phyloP scores from a whole-genome alignment of 1,139 yeast species.

The Blastobotrys niveus region DNA sequence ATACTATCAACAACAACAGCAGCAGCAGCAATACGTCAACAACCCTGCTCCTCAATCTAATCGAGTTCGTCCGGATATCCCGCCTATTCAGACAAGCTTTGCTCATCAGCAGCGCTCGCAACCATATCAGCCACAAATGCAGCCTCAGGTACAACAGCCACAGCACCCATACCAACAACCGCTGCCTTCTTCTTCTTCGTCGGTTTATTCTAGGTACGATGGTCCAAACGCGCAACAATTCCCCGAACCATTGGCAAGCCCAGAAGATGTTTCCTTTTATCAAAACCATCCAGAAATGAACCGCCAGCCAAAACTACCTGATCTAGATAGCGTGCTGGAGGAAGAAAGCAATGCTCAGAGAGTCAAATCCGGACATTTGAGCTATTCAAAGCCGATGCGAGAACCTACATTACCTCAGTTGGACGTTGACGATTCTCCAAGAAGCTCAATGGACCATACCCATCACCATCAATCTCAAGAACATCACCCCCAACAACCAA shows the following conservation, averaged over 20 bases:
- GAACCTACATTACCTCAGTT: constrained; percentile 8
- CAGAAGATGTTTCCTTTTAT: neutral
- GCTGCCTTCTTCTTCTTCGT: neutral
- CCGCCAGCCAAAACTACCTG: constrained; percentile 2
- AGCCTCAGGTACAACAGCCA: neutral
- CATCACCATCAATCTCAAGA: neutral
- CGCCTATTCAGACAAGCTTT: neutral
- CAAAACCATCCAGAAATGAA: neutral
- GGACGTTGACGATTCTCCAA: neutral
- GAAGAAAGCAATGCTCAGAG: neutral
- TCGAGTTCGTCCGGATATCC: neutral
- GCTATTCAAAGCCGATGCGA: neutral
- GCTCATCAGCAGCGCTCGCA: constrained; percentile 1
- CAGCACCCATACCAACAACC: neutral
- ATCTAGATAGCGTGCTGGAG: neutral
- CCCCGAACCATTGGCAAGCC: neutral
- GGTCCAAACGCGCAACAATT: neutral
- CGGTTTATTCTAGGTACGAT: neutral
- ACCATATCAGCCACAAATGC: constrained; percentile 1
- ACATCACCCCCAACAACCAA: constrained; percentile 13
- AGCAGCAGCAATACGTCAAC: neutral
- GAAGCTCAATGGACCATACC: neutral
- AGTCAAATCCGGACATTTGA: neutral
- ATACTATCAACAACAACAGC: neutral
- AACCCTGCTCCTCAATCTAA: neutral